These are phyloP conservation scores for Podaxis carcinomalis DNA, from an alignment of 768 basidiomycete species.

Conservation along the genomic window DNA sequence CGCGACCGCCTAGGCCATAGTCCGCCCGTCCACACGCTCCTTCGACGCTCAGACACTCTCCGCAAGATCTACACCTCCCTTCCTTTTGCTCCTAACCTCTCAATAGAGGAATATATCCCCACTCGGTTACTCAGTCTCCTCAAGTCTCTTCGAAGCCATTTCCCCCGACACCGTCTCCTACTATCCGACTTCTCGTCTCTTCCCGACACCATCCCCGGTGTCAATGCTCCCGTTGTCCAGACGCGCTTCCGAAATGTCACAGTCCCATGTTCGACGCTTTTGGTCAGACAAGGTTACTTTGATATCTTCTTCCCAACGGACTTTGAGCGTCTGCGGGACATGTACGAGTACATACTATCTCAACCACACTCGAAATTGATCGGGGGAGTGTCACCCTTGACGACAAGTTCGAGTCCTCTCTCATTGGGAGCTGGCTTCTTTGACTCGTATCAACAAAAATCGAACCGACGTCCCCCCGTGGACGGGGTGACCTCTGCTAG, in stretches of 20 bases:
- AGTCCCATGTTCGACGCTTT: slow-evolving; percentile 84
- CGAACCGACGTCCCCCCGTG: slow-evolving; percentile 53
- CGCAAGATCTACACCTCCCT: slow-evolving; percentile 64
- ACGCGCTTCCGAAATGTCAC: slow-evolving; percentile 82
- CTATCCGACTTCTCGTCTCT: slow-evolving; percentile 89
- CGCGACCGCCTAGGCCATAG: slow-evolving; percentile 56
- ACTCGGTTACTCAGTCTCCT: slow-evolving; percentile 86
- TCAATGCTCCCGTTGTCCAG: slow-evolving; percentile 89
- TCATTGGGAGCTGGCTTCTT: slow-evolving; percentile 65
- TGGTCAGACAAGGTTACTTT: slow-evolving; percentile 94
- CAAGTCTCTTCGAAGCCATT: slow-evolving; percentile 72
- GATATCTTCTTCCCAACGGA: slow-evolving; percentile 98
- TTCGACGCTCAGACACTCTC: slow-evolving; percentile 50
- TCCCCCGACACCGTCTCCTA: slow-evolving; percentile 91
- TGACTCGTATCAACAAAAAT: slow-evolving; percentile 51
- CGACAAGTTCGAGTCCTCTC: slow-evolving; percentile 43
- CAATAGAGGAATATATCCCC: slow-evolving; percentile 85
- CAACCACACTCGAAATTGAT: slow-evolving; percentile 38
- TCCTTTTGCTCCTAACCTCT: slow-evolving; percentile 90
- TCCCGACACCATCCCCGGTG: slow-evolving; percentile 78
- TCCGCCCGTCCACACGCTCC: slow-evolving; percentile 51
- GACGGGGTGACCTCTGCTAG: slow-evolving; percentile 74
- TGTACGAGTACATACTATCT: slow-evolving; percentile 83
- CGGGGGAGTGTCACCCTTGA: slow-evolving; percentile 48
- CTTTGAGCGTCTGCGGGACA: slow-evolving; percentile 79